Conservation (phyloP, 805 yeast species). For the Kuraishia piskuri region DNA sequence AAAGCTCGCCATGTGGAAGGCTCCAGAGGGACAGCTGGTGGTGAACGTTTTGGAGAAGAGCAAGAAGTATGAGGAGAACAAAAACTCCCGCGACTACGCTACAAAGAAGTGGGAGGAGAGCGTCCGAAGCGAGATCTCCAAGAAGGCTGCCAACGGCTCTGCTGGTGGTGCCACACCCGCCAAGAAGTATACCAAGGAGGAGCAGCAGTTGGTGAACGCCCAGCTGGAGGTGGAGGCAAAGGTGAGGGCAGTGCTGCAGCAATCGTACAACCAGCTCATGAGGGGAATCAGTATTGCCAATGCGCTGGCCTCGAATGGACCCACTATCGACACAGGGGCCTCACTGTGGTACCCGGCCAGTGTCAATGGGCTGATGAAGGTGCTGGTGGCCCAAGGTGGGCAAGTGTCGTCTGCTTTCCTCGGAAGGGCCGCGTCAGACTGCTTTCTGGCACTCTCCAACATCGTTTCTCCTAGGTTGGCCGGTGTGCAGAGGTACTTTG, state of each 20-base stretch:
- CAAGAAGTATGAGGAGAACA: conserved; percentile 38
- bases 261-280: conserved; percentile 25
- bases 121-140: conserved; percentile 67
- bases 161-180: too few species aligned
- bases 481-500: conserved; percentile 30
- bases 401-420: conserved; percentile 26
- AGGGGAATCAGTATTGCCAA: conserved; percentile 47
- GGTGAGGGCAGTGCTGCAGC: conserved; percentile 40
- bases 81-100: conserved; percentile 78
- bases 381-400: conserved; percentile 22
- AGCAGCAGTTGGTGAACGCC: conserved; percentile 50
- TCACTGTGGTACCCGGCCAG: conserved; percentile 60
- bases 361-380: conserved; percentile 33
- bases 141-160: conserved; percentile 21
- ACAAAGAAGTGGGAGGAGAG: conserved; percentile 85
- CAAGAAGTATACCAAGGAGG: conserved; percentile 70
- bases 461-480: conserved; percentile 46
- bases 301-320: conserved; percentile 42
- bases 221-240: conserved; percentile 56
- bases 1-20: conserved; percentile 57
- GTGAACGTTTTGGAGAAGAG: conserved; percentile 46
- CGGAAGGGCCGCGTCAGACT: conserved; percentile 5
- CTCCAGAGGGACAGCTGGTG: conserved; percentile 62
- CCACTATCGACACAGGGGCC: conserved; percentile 54
- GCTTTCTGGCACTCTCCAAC: conserved; percentile 47